phyloP scores from a whole-genome alignment of 306 rosid genomes.

The Citrullus colocynthis region DNA sequence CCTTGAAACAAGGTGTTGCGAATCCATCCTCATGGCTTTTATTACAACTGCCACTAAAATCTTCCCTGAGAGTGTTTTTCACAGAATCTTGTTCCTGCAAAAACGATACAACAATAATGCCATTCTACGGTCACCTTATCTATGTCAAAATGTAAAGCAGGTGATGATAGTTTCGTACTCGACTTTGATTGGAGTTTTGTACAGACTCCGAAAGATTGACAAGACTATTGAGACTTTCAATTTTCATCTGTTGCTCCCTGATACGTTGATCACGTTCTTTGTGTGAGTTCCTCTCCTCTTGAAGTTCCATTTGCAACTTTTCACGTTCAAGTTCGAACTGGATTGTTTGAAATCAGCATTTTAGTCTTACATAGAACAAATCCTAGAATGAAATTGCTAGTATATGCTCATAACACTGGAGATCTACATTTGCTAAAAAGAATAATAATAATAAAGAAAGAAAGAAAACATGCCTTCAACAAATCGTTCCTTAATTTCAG shows the following conservation, averaged over 20 bases:
- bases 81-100: conserved; percentile 37
- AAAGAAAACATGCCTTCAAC: conserved; percentile 45
- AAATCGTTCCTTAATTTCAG: conserved; percentile 80
- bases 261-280: conserved; percentile 47
- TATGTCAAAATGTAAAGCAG: neutral
- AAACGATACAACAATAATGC: neutral
- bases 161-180: conserved; percentile 27
- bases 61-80: conserved; percentile 32
- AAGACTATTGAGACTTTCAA: conserved; percentile 34
- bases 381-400: neutral
- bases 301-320: conserved; percentile 66
- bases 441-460: neutral
- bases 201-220: conserved; percentile 34
- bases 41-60: conserved; percentile 28
- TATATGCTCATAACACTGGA: neutral
- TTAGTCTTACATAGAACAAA: neutral
- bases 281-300: conserved; percentile 72
- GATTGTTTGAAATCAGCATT: conserved; percentile 18
- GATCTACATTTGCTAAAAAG: neutral
- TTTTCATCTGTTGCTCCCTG: conserved; percentile 50
- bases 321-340: conserved; percentile 88
- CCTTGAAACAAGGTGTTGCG: conserved; percentile 62
- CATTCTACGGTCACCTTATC: neutral
- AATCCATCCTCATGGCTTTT: conserved; percentile 50
- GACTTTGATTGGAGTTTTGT: conserved; percentile 45